Base-by-base conservation (phyloP, 2,329 filamentous ascomycete species). In the Orbilia javanica region DNA sequence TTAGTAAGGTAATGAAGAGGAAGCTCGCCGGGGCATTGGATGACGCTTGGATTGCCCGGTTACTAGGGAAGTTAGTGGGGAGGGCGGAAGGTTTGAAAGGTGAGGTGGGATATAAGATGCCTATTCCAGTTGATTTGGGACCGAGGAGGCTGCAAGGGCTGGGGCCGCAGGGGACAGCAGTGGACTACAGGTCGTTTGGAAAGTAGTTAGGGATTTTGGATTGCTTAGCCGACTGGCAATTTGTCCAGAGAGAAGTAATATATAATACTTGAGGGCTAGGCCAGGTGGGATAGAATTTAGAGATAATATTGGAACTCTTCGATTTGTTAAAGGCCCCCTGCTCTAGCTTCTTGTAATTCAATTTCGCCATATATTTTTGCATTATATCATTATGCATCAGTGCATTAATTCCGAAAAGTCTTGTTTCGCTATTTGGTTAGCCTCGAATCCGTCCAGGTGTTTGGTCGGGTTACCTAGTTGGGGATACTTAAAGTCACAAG, bases 1-100 rank as follows among this genome's bases (percentile, higher is more conserved):
- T 85, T 66, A 85, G 85, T 34, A 85, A 85, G 0, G 84, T 87
- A 82, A 87, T 86, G 82, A 87, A 86, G 80, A 85, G 83, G 0
- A 83, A 85, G 0, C 84, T 86, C 0, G 85, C 82, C 39, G 85
- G 84, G 0, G 84, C 87, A 39, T 85, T 86, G 3, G 88, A 88
- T 80, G 87, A 88, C 80, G 83, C 86, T 20, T 88, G 87, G 87
- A 88, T 88, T 80, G 87, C 87, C 39, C 86, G 85, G 81, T 80
- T 88, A 79, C 86, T 88, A 0, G 87, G 87, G 3, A 88, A 86
- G 78, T 82, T 87, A 3, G 86, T 86, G 71, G 83, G 82, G 76
- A 87, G 86, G 80, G 72, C 88, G 63, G 86, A 87, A 82, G 84
- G 83, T 25, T 85, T 85, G 36, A 85, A 86, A 72, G 87, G 87